Evolutionary conservation across 163 green algal species (phyloP).

Genomic region (Scenedesmus sp.): DNA sequence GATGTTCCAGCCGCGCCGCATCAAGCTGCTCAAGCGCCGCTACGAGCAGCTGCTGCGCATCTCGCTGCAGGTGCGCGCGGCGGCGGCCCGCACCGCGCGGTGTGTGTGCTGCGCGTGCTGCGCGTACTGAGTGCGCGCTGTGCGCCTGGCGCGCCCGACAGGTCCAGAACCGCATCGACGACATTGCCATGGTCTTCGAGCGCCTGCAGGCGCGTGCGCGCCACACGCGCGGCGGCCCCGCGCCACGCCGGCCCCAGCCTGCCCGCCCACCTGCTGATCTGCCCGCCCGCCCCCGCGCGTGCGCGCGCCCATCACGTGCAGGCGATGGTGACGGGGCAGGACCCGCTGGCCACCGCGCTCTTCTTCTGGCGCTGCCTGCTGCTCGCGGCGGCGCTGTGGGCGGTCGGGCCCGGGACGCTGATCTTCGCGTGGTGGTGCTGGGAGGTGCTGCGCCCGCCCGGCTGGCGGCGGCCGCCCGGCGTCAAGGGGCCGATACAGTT

Average conservation of each 20-base stretch:
- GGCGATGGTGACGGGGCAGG: slow-evolving; percentile 38
- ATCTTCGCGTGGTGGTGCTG: slow-evolving; percentile 47
- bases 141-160: slow-evolving; percentile 5
- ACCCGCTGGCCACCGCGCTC: slow-evolving; percentile 41
- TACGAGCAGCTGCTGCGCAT: slow-evolving; percentile 48
- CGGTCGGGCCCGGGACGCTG: slow-evolving; percentile 2
- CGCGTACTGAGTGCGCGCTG: not conserved
- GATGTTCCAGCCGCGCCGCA: slow-evolving; percentile 40
- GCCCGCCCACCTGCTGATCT: too few relatives aligned
- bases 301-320: too few relatives aligned
- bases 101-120: too few relatives aligned
- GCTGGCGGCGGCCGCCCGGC: slow-evolving; percentile 25
- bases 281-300: too few relatives aligned
- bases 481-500: slow-evolving; percentile 45
- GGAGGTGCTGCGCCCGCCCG: slow-evolving; percentile 43
- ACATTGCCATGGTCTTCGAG: slow-evolving; percentile 45
- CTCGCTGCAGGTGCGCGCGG: slow-evolving; percentile 34
- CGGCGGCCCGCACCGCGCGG: too few relatives aligned
- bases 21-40: slow-evolving; percentile 24
- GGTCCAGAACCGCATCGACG: slow-evolving; percentile 51
- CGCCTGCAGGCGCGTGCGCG: slow-evolving; percentile 26
- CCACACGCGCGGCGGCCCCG: too few relatives aligned
- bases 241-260: too few relatives aligned
- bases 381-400: slow-evolving; percentile 25
- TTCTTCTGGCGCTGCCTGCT: slow-evolving; percentile 42